Base-by-base conservation (phyloP, 352 stramenopile species). In the Globisporangium canariense region DNA sequence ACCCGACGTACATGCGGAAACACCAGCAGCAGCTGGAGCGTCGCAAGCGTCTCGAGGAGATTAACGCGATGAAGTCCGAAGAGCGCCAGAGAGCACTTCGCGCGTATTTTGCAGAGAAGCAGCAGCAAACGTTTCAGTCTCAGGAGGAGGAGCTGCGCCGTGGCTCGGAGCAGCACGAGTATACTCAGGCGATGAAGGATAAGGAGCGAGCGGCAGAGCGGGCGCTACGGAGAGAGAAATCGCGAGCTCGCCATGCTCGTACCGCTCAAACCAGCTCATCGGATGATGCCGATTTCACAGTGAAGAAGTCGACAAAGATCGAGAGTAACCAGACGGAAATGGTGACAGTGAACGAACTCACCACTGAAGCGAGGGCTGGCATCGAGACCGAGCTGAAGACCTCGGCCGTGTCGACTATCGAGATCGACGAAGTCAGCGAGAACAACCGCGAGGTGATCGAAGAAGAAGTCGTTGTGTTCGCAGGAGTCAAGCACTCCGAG, bases 1-100 rank as follows among this genome's bases (percentile, higher is more conserved):
- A 65, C 0, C 66, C 72, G 1, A 74, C 69, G 4, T 92, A 83
- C 58, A 64, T 66, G 32, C 70, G 77, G 30, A 76, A 82, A 60
- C 73, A 79, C 14, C 78, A 82, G 36, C 57, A 74, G 64, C 83
- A 92, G 60, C 59, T 83, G 16, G 79, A 92, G 43, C 83, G 83
- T 20, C 81, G 83, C 20, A 86, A 78, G 57, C 79, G 81, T 13
- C 68, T 92, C n/a, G 81, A 92, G 60, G 69, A 84, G 52, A 70
- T 72, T 22, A 92, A 90, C 56, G 62, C 79, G 16, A 51, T 69
- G 14, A 88, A 84, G 51, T 90, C 83, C 3, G 71, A 82, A 14
- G 75, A 83, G 54, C 79, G 83, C 10, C 79, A 89, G 56, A 69
- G 70, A 25, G 76, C 86, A 18, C 54, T 92, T 36, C 73, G 76